Conservation (phyloP, 164 flowering plant genomes). For the Vitis amurensis region DNA sequence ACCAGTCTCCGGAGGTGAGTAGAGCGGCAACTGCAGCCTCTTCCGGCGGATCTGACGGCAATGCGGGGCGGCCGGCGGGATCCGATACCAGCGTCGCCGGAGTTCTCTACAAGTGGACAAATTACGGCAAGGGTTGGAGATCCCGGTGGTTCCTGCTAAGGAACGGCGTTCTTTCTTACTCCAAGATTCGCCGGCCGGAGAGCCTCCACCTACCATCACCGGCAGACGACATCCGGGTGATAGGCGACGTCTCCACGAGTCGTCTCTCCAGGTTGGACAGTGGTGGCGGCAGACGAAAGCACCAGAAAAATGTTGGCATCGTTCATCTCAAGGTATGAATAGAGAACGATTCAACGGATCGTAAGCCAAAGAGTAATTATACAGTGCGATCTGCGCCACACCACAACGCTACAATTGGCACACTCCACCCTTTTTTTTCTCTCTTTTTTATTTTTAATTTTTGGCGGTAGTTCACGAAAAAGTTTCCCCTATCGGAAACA, state of each 20-base stretch:
- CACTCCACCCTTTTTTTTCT: not conserved
- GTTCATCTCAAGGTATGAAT: conserved; percentile 76
- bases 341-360: too few species aligned
- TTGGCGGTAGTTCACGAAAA: conserved; percentile 6
- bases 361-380: not conserved
- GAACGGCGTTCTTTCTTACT: conserved; percentile 75
- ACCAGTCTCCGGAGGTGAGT: conserved; percentile 33
- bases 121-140: conserved; percentile 96
- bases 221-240: conserved; percentile 52
- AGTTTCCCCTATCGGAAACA: not conserved
- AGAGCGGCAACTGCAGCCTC: conserved; percentile 15
- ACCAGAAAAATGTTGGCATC: conserved; percentile 50
- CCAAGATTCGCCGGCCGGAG: conserved; percentile 62
- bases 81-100: conserved; percentile 66
- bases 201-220: conserved; percentile 19
- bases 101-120: conserved; percentile 87
- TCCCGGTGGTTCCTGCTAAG: conserved; percentile 77
- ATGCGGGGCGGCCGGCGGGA: conserved; percentile 34
- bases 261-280: conserved; percentile 32
- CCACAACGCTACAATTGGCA: not conserved
- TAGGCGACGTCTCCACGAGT: conserved; percentile 54
- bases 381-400: not conserved
- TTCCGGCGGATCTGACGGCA: conserved; percentile 49
- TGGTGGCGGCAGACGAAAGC: conserved; percentile 38
- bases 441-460: not conserved